Evolutionary conservation across 78 protist species (phyloP), one percentile per base, ranked within the genome.

Genomic region (slime mould (Dictyostelium discoideum)): DNA sequence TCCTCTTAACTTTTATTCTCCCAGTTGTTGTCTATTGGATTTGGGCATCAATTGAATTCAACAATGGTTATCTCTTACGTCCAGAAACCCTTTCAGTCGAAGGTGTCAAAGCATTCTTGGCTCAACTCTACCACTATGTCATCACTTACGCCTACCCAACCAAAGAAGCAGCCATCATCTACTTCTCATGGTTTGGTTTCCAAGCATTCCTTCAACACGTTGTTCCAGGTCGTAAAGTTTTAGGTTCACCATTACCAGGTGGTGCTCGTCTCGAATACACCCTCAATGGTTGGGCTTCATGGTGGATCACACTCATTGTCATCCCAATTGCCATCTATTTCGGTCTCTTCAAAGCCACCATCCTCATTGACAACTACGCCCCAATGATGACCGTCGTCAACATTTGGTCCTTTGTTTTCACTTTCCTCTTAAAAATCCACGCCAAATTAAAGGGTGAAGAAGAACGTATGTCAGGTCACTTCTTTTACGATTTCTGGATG

Each of bases 401-500:
- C 84, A 42, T 90, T 54, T 90, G 80, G 82, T 80, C 94, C n/a
- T 82, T 69, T 57, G 87, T 82, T 85, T 82, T 90, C 79, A 90
- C 94, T 32, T 37, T 82, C 94, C 73, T 82, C 74, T n/a, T 90
- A 20, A 82, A 82, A 50, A 82, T 90, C 85, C 86, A 65, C 39
- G 86, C 88, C 42, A 20, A 42, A 10, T 18, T 82, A 39, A 26
- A 72, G 37, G 84, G 22, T 14, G 84, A 90, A 22, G 86, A 90
- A 42, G 94, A 82, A 37, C 86, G 87, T 72, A 90, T 80, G 87
- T 82, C 86, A n/a, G 87, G 87, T 22, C 4, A 81, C 32, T 82
- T 90, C 72, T 90, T 90, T 50, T 97, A 98, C 88, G 98, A 98
- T 90, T 96, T 96, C 85, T 98, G 85, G 89, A 94, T 98, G 83